Evolutionary conservation across 176 grass and related monocot species (phyloP).

Genomic region (Tillandsia fasciculata): DNA sequence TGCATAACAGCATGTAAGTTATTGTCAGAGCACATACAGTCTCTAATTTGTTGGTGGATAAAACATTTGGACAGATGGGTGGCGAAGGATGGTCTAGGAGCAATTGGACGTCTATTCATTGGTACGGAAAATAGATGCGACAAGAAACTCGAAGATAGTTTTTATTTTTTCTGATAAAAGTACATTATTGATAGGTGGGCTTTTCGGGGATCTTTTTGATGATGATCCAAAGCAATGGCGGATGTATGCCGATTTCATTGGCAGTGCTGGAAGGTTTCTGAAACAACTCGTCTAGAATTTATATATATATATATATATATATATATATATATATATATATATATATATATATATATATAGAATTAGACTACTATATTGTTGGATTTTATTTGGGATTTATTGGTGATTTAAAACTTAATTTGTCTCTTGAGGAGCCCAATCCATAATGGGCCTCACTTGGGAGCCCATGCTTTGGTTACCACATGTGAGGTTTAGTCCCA

Average conservation of each 20-base stretch:
- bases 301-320: conserved; percentile 6
- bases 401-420: too few relatives aligned
- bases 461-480: too few relatives aligned
- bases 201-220: conserved; percentile 83
- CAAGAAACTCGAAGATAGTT: background rate
- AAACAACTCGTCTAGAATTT: conserved; percentile 5
- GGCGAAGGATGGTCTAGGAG: conserved; percentile 89
- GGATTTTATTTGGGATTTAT: too few relatives aligned
- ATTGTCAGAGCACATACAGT: conserved; percentile 10
- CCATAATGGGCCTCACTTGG: too few relatives aligned
- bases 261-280: conserved; percentile 80
- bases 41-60: conserved; percentile 9
- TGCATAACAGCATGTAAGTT: background rate
- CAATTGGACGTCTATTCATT: conserved; percentile 79
- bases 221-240: conserved; percentile 94
- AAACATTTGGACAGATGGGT: conserved; percentile 62
- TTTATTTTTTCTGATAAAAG: too few relatives aligned
- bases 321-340: conserved; percentile 3
- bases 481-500: too few relatives aligned
- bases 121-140: conserved; percentile 33
- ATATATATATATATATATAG: too few relatives aligned
- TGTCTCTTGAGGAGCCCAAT: too few relatives aligned
- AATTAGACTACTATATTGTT: too few relatives aligned
- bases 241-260: conserved; percentile 98
- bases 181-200: conserved; percentile 48